Evolutionary conservation across 768 basidiomycete species (phyloP), one percentile per base, ranked within the genome.

Genomic region (Lactarius evosmus): DNA sequence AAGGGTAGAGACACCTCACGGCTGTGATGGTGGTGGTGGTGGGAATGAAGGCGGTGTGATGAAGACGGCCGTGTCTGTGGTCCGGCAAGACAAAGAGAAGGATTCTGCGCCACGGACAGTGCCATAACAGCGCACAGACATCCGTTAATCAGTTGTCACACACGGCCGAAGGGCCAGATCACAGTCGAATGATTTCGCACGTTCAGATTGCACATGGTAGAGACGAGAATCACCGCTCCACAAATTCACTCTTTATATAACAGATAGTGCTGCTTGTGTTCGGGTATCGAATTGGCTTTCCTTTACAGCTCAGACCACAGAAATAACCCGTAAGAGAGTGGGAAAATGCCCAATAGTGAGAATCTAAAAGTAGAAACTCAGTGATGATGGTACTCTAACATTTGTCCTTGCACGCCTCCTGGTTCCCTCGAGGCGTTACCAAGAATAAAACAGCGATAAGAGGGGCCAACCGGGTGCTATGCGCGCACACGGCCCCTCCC

Each of bases 31-130:
- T 33, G 46, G 17, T 30, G n/a, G n/a, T 19, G 33, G n/a, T 32
- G 33, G 14, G 22, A 64, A 64, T 30, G 64, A 52, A 16, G 56
- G 58, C 2, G 66, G 38, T 38, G 66, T 65, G 22, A 68, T 16
- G 46, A 12, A 3, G 46, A 27, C 14, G 14, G 25, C 7, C 25
- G 7, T 3, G 46, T 25, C 46, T 6, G 46, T 22, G 22, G 44
- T 67, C 50, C 68, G 67, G 30, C 56, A 53, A 25, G 52, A 27
- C 25, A 25, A 22, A 14, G 33, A 36, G 25, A 56, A 56, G 56
- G 16, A 25, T 36, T 3, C 50, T 51, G 29, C 7, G 16, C 11
- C n/a, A 22, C 38, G 38, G 38, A 38, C 38, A 38, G 38, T 38
- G 38, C 9, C 46, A 49, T 49, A 49, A 25, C 22, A 9, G 25